A percentile compares a stretch with the other conserved stretches of the same genome.
phyloP scores from a whole-genome alignment of 805 yeast genomes.

The Lipomyces yamadae region DNA sequence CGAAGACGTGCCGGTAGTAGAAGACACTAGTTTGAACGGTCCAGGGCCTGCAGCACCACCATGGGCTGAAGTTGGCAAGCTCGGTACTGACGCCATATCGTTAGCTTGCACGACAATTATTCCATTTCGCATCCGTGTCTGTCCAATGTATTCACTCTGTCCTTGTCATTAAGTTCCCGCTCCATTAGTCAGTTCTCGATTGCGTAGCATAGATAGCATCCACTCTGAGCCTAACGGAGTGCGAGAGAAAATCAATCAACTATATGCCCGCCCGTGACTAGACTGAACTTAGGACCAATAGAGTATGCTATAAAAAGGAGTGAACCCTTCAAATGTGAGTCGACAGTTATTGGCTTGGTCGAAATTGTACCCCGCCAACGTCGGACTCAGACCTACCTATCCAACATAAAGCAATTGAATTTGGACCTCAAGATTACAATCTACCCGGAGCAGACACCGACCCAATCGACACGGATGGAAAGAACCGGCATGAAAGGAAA shows the following conservation, averaged over 20 bases:
- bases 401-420: not conserved
- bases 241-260: not conserved
- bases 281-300: not conserved
- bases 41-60: constrained; percentile 15
- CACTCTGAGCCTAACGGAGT: not conserved
- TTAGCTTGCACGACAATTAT: not conserved
- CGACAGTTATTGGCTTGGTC: not conserved
- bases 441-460: not conserved
- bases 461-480: not conserved
- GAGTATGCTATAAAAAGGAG: too few relatives aligned
- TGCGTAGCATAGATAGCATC: not conserved
- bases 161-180: not conserved
- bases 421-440: not conserved
- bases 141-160: not conserved
- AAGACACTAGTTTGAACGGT: constrained; percentile 6
- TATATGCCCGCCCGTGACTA: not conserved
- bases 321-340: too few relatives aligned
- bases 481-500: not conserved
- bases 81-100: not conserved
- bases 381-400: too few relatives aligned
- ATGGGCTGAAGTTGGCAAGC: constrained; percentile 9
- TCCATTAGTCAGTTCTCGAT: not conserved
- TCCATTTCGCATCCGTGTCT: not conserved
- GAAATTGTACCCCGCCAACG: not conserved
- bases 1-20: constrained; percentile 11